Evolutionary conservation across 73 alveolate genomes (phyloP).

Genomic region (Stentor coeruleus): DNA sequence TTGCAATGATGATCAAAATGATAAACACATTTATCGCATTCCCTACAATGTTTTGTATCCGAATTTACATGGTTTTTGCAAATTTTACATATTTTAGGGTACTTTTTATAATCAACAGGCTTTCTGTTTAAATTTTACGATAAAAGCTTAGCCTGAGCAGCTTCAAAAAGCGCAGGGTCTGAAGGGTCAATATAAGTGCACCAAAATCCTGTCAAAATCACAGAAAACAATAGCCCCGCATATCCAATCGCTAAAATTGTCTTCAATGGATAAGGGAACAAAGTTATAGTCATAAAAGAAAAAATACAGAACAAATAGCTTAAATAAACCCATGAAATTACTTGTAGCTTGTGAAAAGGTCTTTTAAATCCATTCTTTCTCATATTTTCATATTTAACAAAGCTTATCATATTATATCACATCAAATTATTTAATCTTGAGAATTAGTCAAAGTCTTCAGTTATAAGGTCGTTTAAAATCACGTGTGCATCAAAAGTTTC

Average conservation of each 20-base stretch:
- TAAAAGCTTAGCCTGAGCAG: background rate
- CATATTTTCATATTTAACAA: background rate
- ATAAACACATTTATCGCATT: conserved; percentile 74
- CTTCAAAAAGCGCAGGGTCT: conserved; percentile 26
- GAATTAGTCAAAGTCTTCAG: background rate
- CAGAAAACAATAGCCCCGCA: background rate
- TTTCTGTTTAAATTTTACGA: conserved; percentile 1
- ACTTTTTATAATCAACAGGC: background rate
- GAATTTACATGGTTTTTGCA: conserved; percentile 19
- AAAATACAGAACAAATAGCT: background rate
- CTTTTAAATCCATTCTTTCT: conserved; percentile 35
- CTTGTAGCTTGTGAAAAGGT: conserved; percentile 38
- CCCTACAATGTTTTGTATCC: conserved; percentile 67
- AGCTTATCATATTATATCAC: background rate
- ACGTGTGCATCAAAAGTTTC: background rate
- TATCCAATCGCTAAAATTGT: background rate
- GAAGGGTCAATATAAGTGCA: conserved; percentile 24
- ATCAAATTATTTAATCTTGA: background rate
- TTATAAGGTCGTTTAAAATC: background rate
- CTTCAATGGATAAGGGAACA: background rate
- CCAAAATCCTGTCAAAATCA: background rate
- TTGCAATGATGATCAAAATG: conserved; percentile 87
- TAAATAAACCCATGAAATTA: conserved; percentile 36
- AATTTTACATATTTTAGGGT: conserved; percentile 18
- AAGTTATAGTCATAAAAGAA: background rate